Evolutionary conservation across 495 filamentous ascomycete genomes (phyloP).

Genomic region (Glutinoglossum americanum): DNA sequence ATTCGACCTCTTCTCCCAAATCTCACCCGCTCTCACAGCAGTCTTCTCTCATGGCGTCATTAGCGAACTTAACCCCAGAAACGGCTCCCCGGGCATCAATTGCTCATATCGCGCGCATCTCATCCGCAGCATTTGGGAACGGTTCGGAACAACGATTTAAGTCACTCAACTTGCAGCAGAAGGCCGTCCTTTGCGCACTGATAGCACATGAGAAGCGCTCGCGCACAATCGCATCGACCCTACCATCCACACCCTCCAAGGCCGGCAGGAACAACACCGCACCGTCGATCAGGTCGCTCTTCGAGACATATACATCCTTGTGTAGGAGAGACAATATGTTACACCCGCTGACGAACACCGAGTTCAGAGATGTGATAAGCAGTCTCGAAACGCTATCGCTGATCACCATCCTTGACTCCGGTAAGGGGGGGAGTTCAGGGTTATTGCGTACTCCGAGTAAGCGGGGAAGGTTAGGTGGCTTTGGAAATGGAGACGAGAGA

Average conservation of each 20-base stretch:
- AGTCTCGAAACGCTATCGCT: conserved; percentile 71
- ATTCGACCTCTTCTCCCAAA: neutral
- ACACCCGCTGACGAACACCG: conserved; percentile 65
- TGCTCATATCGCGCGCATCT: conserved; percentile 73
- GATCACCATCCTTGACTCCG: conserved; percentile 47
- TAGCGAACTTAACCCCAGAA: conserved; percentile 36
- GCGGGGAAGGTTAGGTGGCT: conserved; percentile 13
- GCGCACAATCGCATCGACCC: conserved; percentile 15
- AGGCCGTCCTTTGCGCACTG: conserved; percentile 76
- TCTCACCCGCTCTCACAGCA: conserved; percentile 9
- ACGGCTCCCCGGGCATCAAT: conserved; percentile 83
- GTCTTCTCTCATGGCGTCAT: conserved; percentile 20
- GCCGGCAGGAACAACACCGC: conserved; percentile 23
- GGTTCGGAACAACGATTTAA: conserved; percentile 64
- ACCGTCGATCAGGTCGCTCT: conserved; percentile 59
- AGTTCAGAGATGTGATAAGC: conserved; percentile 85
- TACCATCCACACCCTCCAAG: conserved; percentile 34
- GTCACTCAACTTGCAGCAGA: conserved; percentile 84
- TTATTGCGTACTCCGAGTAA: conserved; percentile 25
- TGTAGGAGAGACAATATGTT: conserved; percentile 61
- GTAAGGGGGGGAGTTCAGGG: conserved; percentile 37
- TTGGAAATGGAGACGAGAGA: conserved; percentile 36
- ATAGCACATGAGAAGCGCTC: conserved; percentile 46
- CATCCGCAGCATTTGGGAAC: conserved; percentile 67
- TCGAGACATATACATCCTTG: conserved; percentile 51